Percentiles rank a stretch among this genome's conserved stretches.
Conservation (phyloP, 768 basidiomycete species). For the Pisolithus orientalis region DNA sequence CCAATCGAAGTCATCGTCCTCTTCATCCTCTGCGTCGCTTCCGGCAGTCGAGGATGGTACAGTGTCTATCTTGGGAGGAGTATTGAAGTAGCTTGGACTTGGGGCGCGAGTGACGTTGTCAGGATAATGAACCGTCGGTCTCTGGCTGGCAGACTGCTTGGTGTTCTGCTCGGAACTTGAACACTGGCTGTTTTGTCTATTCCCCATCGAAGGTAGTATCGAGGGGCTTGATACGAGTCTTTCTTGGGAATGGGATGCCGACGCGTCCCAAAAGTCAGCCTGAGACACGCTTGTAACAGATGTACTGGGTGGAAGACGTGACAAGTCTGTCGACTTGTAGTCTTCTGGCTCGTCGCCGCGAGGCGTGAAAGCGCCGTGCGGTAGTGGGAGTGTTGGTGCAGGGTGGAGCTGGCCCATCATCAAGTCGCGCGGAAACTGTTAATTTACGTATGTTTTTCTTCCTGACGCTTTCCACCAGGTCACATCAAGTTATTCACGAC, state of each 20-base stretch:
- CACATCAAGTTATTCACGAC: too few relatives aligned
- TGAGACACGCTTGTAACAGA: slow-evolving; percentile 30
- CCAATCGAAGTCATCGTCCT: slow-evolving; percentile 64
- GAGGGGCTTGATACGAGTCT: slow-evolving; percentile 11
- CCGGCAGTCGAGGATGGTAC: slow-evolving; percentile 39
- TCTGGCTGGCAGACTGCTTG: slow-evolving; percentile 14
- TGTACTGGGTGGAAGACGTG: slow-evolving; percentile 36
- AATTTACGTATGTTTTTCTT: not conserved
- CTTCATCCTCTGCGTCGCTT: slow-evolving; percentile 56
- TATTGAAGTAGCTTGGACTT: slow-evolving; percentile 17
- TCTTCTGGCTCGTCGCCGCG: slow-evolving; percentile 13
- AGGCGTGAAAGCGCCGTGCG: slow-evolving; percentile 7
- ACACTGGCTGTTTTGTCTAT: slow-evolving; percentile 8
- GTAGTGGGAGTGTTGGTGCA: slow-evolving; percentile 8
- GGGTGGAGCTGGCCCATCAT: slow-evolving; percentile 11
- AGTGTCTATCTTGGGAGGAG: slow-evolving; percentile 29
- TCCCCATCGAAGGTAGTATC: not conserved
- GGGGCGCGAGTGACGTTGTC: slow-evolving; percentile 31
- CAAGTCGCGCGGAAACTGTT: not conserved
- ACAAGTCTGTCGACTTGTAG: slow-evolving; percentile 8
- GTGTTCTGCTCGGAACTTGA: slow-evolving; percentile 10
- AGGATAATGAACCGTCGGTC: slow-evolving; percentile 49
- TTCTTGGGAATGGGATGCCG: slow-evolving; percentile 18
- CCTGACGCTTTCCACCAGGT: too few relatives aligned
- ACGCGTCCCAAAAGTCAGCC: slow-evolving; percentile 18